A percentile compares a stretch with the other conserved stretches of the same genome.
These are phyloP conservation scores for Populus hybrid DNA, from an alignment of 441 rosid genomes.

Conservation along the genomic window DNA sequence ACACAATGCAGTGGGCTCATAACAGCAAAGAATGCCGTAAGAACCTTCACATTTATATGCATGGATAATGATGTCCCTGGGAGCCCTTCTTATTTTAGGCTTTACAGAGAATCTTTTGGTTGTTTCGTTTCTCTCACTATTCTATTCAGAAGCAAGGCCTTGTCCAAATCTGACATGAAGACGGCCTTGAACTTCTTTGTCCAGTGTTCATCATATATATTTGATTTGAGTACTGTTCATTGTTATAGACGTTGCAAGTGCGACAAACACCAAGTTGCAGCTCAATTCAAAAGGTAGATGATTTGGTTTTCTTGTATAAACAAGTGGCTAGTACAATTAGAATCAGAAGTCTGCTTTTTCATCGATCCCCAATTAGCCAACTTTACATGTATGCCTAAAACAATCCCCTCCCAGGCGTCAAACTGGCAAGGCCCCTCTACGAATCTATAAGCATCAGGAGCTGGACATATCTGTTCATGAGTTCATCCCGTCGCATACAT, in stretches of 20 bases:
- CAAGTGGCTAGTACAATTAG: conserved; percentile 15
- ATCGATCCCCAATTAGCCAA: background rate
- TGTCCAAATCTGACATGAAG: too few species aligned
- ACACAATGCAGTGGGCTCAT: too few species aligned
- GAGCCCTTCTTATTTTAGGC: too few species aligned
- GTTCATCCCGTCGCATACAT: background rate
- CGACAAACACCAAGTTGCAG: background rate
- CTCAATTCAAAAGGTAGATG: background rate
- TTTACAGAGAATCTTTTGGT: too few species aligned
- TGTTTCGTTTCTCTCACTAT: too few species aligned
- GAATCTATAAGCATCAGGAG: background rate
- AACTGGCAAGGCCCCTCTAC: background rate
- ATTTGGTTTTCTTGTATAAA: conserved; percentile 3
- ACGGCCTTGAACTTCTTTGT: too few species aligned
- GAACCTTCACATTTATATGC: too few species aligned
- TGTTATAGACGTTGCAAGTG: background rate
- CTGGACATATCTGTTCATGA: background rate
- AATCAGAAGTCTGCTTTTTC: background rate
- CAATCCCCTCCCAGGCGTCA: background rate
- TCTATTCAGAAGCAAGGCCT: too few species aligned
- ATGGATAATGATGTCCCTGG: too few species aligned
- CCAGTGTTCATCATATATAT: too few species aligned
- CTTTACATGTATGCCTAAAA: conserved; percentile 16
- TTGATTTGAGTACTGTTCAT: background rate
- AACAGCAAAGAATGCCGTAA: too few species aligned